Evolutionary conservation across 2,329 filamentous ascomycete genomes (phyloP).

Genomic region (Tolypocladium guangdongense): DNA sequence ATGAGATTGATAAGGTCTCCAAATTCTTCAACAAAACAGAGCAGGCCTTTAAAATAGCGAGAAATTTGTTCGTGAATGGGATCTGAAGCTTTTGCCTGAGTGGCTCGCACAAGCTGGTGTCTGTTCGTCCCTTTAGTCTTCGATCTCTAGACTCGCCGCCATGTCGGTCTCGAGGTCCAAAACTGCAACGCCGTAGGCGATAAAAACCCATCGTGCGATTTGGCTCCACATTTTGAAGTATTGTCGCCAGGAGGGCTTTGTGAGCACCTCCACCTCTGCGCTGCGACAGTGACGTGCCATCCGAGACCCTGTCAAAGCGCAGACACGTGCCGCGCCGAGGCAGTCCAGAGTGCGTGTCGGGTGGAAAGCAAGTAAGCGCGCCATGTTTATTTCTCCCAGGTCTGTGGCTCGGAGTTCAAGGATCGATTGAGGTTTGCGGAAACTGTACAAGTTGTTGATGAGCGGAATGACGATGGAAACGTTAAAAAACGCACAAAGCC

Average conservation of each 20-base stretch:
- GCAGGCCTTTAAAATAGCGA: no score
- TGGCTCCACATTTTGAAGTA: neutral
- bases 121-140: no score
- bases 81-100: no score
- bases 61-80: no score
- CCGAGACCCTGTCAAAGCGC: neutral
- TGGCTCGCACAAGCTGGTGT: no score
- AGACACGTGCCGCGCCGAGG: neutral
- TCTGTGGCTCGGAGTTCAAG: no score
- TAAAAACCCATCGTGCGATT: no score
- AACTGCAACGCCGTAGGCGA: conserved; percentile 9
- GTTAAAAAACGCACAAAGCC: neutral
- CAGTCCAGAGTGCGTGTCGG: neutral
- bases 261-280: neutral
- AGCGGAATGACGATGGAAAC: neutral
- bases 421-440: neutral
- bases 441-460: neutral
- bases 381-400: neutral
- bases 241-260: neutral
- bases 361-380: neutral
- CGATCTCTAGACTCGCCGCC: conserved; percentile 29
- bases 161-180: conserved; percentile 23
- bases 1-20: no score
- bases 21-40: no score
- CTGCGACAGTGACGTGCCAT: neutral